Evolutionary conservation across 2,329 filamentous ascomycete genomes (phyloP), one percentile per base, ranked within the genome.

Genomic region (Fusarium sublunatum): DNA sequence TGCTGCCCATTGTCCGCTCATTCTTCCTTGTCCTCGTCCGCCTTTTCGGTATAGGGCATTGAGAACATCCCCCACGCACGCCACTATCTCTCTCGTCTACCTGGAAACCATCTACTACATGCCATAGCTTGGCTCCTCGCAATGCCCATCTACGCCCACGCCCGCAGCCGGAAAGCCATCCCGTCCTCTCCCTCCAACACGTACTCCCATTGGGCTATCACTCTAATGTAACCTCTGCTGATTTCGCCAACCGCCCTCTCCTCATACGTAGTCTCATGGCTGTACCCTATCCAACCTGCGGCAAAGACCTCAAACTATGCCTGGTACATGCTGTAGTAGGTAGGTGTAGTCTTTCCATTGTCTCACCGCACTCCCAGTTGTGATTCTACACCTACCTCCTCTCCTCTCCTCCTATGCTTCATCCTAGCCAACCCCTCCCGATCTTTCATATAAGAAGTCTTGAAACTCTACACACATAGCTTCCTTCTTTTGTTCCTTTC

Each of bases 391-490:
- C 40, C 48, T 56, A 51, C 53, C 46, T 62, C 52, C 53, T 44
- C 61, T 56, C 54, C 19, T 62, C 52, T 54, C 46, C 61, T 56
- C 54, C 39, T 54, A 46, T 53, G 45, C 50, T 65, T 53, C 26
- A 45, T 44, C 51, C 58, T 68, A 64, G 52, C 53, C 61, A 56
- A 28, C 36, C 45, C 51, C 26, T 44, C 19, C 49, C n/a, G 34
- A n/a, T 43, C 39, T 42, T 47, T 50, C 60, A 55, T 70, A 71
- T 71, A 71, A 71, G 69, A 65, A 63, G 68, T 53, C 60, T 43
- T 48, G 40, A 44, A 34, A 60, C 53, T 55, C 46, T 56, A 46
- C 19, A 25, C 31, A 44, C 34, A 44, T 25, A 34, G 40, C 31
- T 43, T 44, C 39, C 19, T 41, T 26, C 45, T 39, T 61, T 42